phyloP scores from a whole-genome alignment of 2,329 filamentous ascomycete species.

The Ceratocystis harringtonii region DNA sequence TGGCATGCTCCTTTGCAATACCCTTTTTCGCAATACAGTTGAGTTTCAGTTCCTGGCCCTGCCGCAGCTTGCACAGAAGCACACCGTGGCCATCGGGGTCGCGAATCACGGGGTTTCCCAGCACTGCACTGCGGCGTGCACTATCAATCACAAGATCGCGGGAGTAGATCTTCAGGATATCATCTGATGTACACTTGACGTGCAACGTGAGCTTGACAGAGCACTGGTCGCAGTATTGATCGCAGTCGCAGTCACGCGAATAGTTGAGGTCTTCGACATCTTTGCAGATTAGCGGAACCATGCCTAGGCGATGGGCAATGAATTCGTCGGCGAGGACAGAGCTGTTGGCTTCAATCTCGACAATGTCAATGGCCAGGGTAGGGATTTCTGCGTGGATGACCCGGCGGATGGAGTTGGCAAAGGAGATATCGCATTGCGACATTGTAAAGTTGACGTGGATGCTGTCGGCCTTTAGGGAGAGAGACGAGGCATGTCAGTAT shows the following conservation, averaged over 20 bases:
- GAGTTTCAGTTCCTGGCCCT: conserved; percentile 78
- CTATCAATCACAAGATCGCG: conserved; percentile 65
- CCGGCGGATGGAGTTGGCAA: conserved; percentile 84
- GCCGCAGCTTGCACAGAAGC: conserved; percentile 78
- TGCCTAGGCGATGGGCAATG: conserved; percentile 77
- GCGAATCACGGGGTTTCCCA: conserved; percentile 69
- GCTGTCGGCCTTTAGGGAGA: conserved; percentile 48
- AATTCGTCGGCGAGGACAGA: conserved; percentile 96
- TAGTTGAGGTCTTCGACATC: conserved; percentile 73
- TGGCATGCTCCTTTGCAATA: conserved; percentile 96
- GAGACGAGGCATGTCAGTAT: background rate
- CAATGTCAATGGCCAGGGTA: conserved; percentile 85
- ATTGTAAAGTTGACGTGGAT: conserved; percentile 85
- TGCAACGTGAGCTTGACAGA: conserved; percentile 72
- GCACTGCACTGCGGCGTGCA: conserved; percentile 53
- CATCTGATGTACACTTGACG: conserved; percentile 69
- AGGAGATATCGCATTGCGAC: conserved; percentile 72
- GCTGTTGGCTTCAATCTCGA: conserved; percentile 83
- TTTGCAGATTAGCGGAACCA: conserved; percentile 75
- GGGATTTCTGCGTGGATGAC: conserved; percentile 88
- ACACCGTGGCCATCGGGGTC: conserved; percentile 70
- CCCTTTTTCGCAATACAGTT: conserved; percentile 94
- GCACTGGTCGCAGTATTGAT: conserved; percentile 86
- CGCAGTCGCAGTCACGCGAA: conserved; percentile 90
- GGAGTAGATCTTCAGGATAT: conserved; percentile 88